Evolutionary conservation across 768 basidiomycete genomes (phyloP).

Genomic region (Suillus decipiens): DNA sequence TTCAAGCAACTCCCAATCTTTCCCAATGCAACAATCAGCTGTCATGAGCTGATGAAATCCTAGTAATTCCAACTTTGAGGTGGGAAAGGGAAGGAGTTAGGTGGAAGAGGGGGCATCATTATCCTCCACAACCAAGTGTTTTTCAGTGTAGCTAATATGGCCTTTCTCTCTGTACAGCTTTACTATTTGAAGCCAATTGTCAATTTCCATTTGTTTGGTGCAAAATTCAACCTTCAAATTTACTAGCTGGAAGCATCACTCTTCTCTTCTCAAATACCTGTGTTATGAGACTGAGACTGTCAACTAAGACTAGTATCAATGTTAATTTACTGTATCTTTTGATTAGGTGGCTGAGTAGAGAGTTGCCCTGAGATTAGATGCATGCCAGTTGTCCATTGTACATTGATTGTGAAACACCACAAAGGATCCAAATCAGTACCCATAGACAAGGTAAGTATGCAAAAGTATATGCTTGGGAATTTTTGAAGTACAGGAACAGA

Average conservation of each 20-base stretch:
- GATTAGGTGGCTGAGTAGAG: conserved; percentile 37
- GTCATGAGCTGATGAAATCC: conserved; percentile 18
- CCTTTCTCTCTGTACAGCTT: conserved; percentile 21
- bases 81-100: conserved; percentile 8
- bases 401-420: too few species aligned
- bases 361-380: not conserved
- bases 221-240: conserved; percentile 42
- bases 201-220: conserved; percentile 31
- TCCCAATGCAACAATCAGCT: conserved; percentile 34
- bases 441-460: too few species aligned
- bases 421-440: too few species aligned
- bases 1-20: conserved; percentile 59
- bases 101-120: conserved; percentile 5
- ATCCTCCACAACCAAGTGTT: conserved; percentile 46
- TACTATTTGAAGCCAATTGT: conserved; percentile 22
- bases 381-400: too few species aligned
- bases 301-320: too few species aligned
- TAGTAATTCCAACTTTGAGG: conserved; percentile 21
- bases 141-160: conserved; percentile 20
- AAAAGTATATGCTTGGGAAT: too few species aligned
- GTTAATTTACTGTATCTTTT: conserved; percentile 43
- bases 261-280: conserved; percentile 35
- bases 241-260: conserved; percentile 50
- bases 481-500: too few species aligned
- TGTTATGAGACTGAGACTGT: too few species aligned